phyloP scores from a whole-genome alignment of 176 grass and related monocot species.

The Zoysia japonica region DNA sequence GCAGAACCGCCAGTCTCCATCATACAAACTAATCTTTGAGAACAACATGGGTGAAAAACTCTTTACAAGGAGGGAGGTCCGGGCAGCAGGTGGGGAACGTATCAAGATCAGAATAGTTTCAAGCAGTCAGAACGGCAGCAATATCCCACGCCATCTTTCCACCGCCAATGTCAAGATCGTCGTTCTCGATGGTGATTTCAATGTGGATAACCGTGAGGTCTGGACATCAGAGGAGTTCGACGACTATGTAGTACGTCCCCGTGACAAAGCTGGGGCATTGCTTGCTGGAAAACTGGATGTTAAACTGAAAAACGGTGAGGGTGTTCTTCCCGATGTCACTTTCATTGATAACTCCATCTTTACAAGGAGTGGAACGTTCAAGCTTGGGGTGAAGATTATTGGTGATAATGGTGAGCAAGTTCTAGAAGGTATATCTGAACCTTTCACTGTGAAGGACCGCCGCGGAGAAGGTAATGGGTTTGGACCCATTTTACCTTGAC shows the following conservation, averaged over 20 bases:
- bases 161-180: slow-evolving; percentile 48
- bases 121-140: background rate
- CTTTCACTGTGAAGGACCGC: slow-evolving; percentile 56
- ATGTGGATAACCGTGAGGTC: background rate
- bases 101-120: slow-evolving; percentile 24
- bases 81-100: background rate
- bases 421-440: slow-evolving; percentile 47
- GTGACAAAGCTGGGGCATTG: slow-evolving; percentile 41
- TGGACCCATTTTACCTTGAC: background rate
- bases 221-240: slow-evolving; percentile 51
- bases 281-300: slow-evolving; percentile 38
- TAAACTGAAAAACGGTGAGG: slow-evolving; percentile 39
- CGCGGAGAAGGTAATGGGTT: slow-evolving; percentile 52
- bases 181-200: slow-evolving; percentile 61
- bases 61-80: slow-evolving; percentile 39
- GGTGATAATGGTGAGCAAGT: slow-evolving; percentile 26
- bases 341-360: slow-evolving; percentile 63
- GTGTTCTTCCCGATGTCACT: background rate
- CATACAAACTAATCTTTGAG: slow-evolving; percentile 35
- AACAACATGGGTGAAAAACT: slow-evolving; percentile 32
- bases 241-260: slow-evolving; percentile 20
- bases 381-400: slow-evolving; percentile 47
- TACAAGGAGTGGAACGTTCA: slow-evolving; percentile 44
- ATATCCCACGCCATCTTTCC: slow-evolving; percentile 12
- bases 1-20: slow-evolving; percentile 28